Conservation (phyloP, 2,329 filamentous ascomycete genomes). For the Epichloe coenophiala region DNA sequence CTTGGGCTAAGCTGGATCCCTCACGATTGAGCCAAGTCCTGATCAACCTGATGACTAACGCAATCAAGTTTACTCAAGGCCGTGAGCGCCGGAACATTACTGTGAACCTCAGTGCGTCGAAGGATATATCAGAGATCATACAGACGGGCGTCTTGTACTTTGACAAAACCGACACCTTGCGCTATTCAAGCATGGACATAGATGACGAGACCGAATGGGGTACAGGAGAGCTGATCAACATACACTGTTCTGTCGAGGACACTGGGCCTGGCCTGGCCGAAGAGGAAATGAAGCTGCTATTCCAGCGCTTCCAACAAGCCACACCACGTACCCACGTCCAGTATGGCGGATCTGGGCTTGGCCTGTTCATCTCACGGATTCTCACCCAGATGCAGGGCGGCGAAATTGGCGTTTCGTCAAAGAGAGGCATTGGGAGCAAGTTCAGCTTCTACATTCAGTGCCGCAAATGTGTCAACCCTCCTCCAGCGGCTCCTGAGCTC, state of each 20-base stretch:
- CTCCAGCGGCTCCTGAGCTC: constrained; percentile 22
- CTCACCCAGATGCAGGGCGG: constrained; percentile 66
- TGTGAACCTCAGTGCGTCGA: constrained; percentile 52
- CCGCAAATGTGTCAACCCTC: constrained; percentile 36
- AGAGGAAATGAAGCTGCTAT: constrained; percentile 52
- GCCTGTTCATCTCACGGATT: constrained; percentile 64
- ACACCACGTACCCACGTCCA: constrained; percentile 57
- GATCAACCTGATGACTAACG: constrained; percentile 61
- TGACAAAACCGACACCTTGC: constrained; percentile 27
- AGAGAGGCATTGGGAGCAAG: constrained; percentile 54
- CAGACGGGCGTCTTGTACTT: constrained; percentile 32
- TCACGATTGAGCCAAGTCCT: constrained; percentile 61
- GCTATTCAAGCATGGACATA: constrained; percentile 24
- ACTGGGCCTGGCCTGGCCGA: constrained; percentile 54
- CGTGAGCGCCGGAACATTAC: constrained; percentile 46
- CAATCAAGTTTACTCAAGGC: constrained; percentile 51
- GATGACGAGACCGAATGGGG: constrained; percentile 55
- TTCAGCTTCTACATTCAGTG: constrained; percentile 68
- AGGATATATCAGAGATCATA: constrained; percentile 29
- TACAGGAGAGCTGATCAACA: constrained; percentile 52
- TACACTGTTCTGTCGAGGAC: constrained; percentile 60
- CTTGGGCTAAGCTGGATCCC: constrained; percentile 65
- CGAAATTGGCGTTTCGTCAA: constrained; percentile 59
- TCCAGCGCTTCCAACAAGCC: constrained; percentile 56
- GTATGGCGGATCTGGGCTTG: constrained; percentile 57